phyloP scores from a whole-genome alignment of 192 early-diverging fungal genomes.

The Oehlia diaphana region DNA sequence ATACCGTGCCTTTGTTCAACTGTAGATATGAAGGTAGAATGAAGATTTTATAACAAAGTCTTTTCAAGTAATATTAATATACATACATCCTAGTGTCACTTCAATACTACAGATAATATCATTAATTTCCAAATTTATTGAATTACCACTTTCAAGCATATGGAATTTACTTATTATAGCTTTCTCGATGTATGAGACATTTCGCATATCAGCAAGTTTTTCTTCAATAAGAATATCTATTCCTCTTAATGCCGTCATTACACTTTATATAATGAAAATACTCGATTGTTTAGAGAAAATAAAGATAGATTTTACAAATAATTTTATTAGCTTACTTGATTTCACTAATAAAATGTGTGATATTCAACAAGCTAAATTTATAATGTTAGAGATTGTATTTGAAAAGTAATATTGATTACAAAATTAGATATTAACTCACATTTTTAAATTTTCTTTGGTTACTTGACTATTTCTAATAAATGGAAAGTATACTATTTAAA shows the following conservation, averaged over 20 bases:
- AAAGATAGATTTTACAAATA: background rate
- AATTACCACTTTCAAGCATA: slow-evolving; percentile 14
- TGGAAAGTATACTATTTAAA: slow-evolving; percentile 6
- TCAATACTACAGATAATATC: slow-evolving; percentile 14
- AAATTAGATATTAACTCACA: slow-evolving; percentile 15
- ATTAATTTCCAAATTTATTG: background rate
- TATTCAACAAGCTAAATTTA: slow-evolving; percentile 18
- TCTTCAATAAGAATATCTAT: slow-evolving; percentile 28
- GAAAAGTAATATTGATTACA: background rate
- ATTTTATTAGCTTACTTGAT: slow-evolving; percentile 2
- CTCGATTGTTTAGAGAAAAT: no score
- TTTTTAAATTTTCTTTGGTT: slow-evolving; percentile 24
- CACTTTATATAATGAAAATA: background rate
- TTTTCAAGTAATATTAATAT: background rate
- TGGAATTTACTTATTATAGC: slow-evolving; percentile 29
- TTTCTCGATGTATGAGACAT: slow-evolving; percentile 23
- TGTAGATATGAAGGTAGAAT: background rate
- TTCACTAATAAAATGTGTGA: slow-evolving; percentile 9
- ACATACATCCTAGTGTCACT: slow-evolving; percentile 27
- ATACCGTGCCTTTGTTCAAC: slow-evolving; percentile 30
- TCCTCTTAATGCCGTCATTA: slow-evolving; percentile 9
- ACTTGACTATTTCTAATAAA: slow-evolving; percentile 17
- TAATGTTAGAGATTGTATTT: no score
- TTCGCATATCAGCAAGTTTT: slow-evolving; percentile 11
- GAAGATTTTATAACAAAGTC: background rate